phyloP scores from a whole-genome alignment of 495 filamentous ascomycete species.

The Hypoxylon perforatum region DNA sequence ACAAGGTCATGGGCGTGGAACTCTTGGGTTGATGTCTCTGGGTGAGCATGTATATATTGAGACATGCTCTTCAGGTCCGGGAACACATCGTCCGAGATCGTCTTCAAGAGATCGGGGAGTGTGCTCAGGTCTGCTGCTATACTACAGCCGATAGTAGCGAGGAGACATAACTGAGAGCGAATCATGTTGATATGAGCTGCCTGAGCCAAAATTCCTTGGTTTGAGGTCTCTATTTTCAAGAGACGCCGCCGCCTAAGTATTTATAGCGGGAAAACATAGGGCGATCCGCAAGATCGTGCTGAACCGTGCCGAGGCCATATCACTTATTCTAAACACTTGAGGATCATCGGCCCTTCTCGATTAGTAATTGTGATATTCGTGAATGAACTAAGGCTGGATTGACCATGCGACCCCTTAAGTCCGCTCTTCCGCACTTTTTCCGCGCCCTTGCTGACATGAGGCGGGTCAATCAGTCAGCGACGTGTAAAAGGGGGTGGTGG shows the following conservation, averaged over 20 bases:
- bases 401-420: not conserved
- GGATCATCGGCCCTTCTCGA: no score
- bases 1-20: constrained; percentile 59
- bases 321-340: not conserved
- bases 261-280: not conserved
- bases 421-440: not conserved
- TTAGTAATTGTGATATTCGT: not conserved
- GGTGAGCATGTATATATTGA: constrained; percentile 55
- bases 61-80: constrained; percentile 32
- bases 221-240: not conserved
- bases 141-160: constrained; percentile 2
- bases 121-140: constrained; percentile 25
- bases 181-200: no score
- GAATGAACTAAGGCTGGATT: not conserved
- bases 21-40: constrained; percentile 59
- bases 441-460: not conserved
- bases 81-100: constrained; percentile 36
- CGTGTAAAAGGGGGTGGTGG: no score
- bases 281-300: not conserved
- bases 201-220: no score
- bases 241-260: not conserved
- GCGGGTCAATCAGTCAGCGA: not conserved
- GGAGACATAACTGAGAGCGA: constrained; percentile 1
- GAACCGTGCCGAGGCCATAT: not conserved
- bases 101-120: constrained; percentile 29